Conservation (phyloP, 331 rosid species). For the Malus hybrid region DNA sequence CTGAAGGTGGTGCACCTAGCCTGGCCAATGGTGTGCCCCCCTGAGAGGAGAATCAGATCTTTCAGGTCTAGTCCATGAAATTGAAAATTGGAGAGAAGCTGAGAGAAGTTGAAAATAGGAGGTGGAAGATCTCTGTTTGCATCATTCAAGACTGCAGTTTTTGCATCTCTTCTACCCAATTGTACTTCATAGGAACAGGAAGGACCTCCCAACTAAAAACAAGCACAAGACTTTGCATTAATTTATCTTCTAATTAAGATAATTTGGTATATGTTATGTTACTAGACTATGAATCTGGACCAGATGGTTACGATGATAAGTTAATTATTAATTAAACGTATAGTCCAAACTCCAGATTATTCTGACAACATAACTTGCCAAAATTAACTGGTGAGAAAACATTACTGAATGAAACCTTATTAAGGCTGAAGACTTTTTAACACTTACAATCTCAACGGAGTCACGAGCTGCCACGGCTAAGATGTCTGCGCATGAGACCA, state of each 20-base stretch:
- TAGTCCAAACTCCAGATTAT: not conserved
- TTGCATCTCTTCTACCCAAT: conserved; percentile 55
- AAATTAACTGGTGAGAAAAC: not conserved
- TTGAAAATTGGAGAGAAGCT: conserved; percentile 35
- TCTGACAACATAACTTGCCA: not conserved
- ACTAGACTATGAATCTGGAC: not conserved
- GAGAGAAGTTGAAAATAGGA: conserved; percentile 23
- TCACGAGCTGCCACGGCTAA: conserved; percentile 66
- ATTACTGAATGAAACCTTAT: not conserved
- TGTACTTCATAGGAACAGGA: conserved; percentile 14
- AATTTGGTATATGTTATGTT: not conserved
- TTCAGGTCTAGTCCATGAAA: conserved; percentile 36
- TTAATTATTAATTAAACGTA: not conserved
- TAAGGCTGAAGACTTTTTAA: not conserved
- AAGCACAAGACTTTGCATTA: not conserved
- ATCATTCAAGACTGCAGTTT: conserved; percentile 28
- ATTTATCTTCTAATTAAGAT: not conserved
- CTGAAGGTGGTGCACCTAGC: conserved; percentile 29
- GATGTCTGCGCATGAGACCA: conserved; percentile 62
- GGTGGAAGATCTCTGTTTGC: conserved; percentile 42
- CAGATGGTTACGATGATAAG: not conserved
- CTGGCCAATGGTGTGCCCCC: conserved; percentile 40
- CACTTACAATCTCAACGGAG: conserved; percentile 41
- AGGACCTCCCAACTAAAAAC: conserved; percentile 37
- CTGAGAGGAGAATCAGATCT: conserved; percentile 43